phyloP scores from a whole-genome alignment of 1,284 basidiomycete species.

The Irpex sp. region DNA sequence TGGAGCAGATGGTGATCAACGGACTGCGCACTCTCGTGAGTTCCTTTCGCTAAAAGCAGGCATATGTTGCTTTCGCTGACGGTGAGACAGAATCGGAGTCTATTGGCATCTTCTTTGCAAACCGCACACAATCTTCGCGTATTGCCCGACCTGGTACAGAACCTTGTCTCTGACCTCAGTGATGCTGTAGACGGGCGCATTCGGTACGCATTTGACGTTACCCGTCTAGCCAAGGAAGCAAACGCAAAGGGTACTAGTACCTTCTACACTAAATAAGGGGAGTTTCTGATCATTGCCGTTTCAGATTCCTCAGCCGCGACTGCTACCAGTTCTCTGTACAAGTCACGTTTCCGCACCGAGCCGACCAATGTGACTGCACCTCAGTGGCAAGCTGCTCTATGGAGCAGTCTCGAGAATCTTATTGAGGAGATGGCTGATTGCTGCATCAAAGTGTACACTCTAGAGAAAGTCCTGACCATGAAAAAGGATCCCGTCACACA shows the following conservation, averaged over 20 bases:
- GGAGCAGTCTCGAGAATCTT: conserved; percentile 79
- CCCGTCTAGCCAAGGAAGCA: conserved; percentile 81
- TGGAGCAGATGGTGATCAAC: conserved; percentile 83
- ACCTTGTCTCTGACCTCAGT: conserved; percentile 77
- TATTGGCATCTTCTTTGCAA: conserved; percentile 89
- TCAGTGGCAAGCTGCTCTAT: conserved; percentile 80
- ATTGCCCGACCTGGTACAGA: conserved; percentile 79
- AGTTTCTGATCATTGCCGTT: conserved; percentile 3
- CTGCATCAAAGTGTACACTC: conserved; percentile 91
- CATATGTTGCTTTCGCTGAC: background rate
- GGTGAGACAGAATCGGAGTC: conserved; percentile 74
- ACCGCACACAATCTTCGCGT: conserved; percentile 91
- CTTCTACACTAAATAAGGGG: conserved; percentile 11
- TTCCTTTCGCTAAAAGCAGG: conserved; percentile 12
- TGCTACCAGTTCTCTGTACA: conserved; percentile 51
- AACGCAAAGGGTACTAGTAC: conserved; percentile 59
- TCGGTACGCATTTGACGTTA: conserved; percentile 79
- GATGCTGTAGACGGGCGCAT: conserved; percentile 83
- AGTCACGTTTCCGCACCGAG: conserved; percentile 79
- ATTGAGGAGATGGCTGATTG: conserved; percentile 88
- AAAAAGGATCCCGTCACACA: conserved; percentile 83
- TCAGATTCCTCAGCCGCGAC: conserved; percentile 40
- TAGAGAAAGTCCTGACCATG: conserved; percentile 89
- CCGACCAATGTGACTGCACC: conserved; percentile 80
- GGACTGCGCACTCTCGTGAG: conserved; percentile 74